Conservation (phyloP, 1,284 basidiomycete genomes). For the Pseudozyma pruni region DNA sequence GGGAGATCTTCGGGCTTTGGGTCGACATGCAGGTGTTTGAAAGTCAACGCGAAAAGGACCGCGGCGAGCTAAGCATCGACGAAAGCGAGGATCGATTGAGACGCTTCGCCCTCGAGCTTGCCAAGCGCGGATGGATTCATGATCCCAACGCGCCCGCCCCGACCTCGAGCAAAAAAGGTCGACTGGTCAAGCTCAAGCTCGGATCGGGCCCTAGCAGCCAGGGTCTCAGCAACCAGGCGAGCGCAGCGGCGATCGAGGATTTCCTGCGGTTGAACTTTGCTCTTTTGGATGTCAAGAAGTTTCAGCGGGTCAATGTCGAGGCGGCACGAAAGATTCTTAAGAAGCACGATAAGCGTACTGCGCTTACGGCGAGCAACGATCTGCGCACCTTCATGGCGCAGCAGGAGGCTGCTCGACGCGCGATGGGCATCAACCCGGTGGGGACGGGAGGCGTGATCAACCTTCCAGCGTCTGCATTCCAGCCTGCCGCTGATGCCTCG, state of each 20-base stretch:
- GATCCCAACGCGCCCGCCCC: constrained; percentile 31
- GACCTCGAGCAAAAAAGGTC: constrained; percentile 24
- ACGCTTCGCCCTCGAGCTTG: constrained; percentile 78
- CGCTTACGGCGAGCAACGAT: constrained; percentile 69
- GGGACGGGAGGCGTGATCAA: constrained; percentile 40
- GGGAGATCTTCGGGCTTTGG: constrained; percentile 89
- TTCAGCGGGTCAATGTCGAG: constrained; percentile 84
- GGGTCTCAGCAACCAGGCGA: constrained; percentile 51
- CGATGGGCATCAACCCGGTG: constrained; percentile 35
- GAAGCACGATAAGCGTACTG: constrained; percentile 89
- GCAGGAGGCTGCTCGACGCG: constrained; percentile 48
- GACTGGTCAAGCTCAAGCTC: constrained; percentile 54
- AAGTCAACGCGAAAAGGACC: constrained; percentile 76
- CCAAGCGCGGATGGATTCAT: constrained; percentile 69
- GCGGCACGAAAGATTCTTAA: constrained; percentile 79
- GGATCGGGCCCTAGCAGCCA: constrained; percentile 39
- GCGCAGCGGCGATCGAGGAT: constrained; percentile 72
- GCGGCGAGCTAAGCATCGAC: constrained; percentile 79
- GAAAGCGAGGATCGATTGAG: constrained; percentile 80
- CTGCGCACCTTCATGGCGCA: constrained; percentile 56
- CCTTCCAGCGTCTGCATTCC: constrained; percentile 33
- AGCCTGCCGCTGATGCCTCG: constrained; percentile 6
- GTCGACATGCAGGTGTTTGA: constrained; percentile 89
- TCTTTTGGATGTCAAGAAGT: constrained; percentile 84
- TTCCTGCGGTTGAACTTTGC: constrained; percentile 85